Percentiles rank a stretch among this genome's conserved stretches.
Evolutionary conservation across 202 grass and related monocot genomes (phyloP).

Genomic region (Schoenoplectus triqueter): DNA sequence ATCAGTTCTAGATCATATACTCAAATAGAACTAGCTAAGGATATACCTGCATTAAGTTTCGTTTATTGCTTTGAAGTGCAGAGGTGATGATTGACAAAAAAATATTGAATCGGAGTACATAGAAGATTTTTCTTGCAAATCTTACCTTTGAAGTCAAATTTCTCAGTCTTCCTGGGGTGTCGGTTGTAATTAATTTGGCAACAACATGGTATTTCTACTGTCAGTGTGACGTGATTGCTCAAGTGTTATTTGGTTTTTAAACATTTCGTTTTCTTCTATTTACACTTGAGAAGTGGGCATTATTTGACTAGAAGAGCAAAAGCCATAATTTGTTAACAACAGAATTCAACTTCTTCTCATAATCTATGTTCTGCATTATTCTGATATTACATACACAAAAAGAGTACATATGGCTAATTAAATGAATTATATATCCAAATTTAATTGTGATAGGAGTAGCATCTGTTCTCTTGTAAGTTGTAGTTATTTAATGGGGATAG

Average conservation of each 20-base stretch:
- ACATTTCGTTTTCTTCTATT: not conserved
- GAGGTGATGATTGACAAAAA: not conserved
- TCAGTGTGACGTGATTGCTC: conserved; percentile 13
- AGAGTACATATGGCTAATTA: too few relatives aligned
- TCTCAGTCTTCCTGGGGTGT: not conserved
- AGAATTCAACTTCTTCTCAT: not conserved
- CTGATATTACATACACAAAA: too few relatives aligned
- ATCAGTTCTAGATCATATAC: conserved; percentile 11
- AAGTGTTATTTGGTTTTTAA: conserved; percentile 14
- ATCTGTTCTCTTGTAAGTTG: too few relatives aligned
- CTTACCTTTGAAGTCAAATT: conserved; percentile 7
- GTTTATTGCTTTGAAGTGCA: conserved; percentile 1
- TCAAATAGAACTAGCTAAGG: not conserved
- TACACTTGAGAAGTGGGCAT: conserved; percentile 15
- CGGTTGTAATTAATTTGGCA: conserved; percentile 10
- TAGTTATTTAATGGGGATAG: too few relatives aligned
- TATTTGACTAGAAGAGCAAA: not conserved
- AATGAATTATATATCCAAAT: too few relatives aligned
- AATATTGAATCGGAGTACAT: conserved; percentile 3
- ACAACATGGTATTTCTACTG: not conserved
- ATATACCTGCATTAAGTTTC: not conserved
- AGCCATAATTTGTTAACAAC: conserved; percentile 16
- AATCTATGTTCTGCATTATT: not conserved
- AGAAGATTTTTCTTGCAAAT: not conserved
- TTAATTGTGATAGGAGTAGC: too few relatives aligned